These are phyloP conservation scores for Flueggea neowawraea DNA, from an alignment of 441 rosid genomes.

Conservation along the genomic window DNA sequence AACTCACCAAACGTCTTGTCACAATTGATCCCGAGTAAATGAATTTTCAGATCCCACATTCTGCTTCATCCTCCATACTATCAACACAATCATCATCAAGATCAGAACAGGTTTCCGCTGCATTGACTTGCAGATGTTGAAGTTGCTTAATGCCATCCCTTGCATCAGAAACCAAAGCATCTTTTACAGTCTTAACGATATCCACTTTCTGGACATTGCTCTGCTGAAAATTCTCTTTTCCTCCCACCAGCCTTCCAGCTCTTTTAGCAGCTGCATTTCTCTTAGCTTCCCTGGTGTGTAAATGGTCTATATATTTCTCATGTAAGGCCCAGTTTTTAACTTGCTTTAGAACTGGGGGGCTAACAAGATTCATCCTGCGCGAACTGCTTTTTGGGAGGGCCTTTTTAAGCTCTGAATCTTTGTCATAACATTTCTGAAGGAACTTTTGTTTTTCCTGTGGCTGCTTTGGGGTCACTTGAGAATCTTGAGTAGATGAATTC, in stretches of 20 bases:
- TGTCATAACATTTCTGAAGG: conserved; percentile 36
- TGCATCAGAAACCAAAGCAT: conserved; percentile 49
- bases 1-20: no score
- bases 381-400: conserved; percentile 35
- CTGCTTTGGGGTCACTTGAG: conserved; percentile 37
- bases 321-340: conserved; percentile 74
- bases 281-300: conserved; percentile 79
- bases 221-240: conserved; percentile 38
- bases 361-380: conserved; percentile 25
- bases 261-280: conserved; percentile 45
- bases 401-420: conserved; percentile 34
- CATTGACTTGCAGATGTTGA: conserved; percentile 27
- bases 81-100: conserved; percentile 18
- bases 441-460: conserved; percentile 32
- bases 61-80: conserved; percentile 36
- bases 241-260: conserved; percentile 12
- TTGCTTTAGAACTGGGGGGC: conserved; percentile 78
- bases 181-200: conserved; percentile 54
- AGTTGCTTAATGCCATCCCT: conserved; percentile 59
- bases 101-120: conserved; percentile 31
- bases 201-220: conserved; percentile 19
- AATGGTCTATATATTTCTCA: conserved; percentile 83
- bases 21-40: no score
- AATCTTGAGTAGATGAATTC: conserved; percentile 23
- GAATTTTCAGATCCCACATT: conserved; percentile 14